These are phyloP conservation scores for Pyricularia grisea DNA, from an alignment of 2,329 filamentous ascomycete genomes.

Conservation along the genomic window DNA sequence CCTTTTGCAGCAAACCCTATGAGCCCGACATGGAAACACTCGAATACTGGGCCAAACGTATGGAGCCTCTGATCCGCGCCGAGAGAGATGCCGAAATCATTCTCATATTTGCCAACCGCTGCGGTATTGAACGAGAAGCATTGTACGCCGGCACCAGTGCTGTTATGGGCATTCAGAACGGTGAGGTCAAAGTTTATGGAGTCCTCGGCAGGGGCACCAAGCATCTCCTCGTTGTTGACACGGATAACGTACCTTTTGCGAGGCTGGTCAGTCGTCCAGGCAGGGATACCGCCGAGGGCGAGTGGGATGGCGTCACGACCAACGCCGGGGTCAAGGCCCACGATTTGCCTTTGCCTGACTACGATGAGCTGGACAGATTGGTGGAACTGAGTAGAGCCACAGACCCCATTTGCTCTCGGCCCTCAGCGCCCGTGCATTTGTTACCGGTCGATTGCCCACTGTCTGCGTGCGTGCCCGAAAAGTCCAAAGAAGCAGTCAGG, in stretches of 20 bases:
- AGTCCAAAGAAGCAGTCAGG: background rate
- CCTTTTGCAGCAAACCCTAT: conserved; percentile 35
- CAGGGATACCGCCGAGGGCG: background rate
- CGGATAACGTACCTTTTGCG: conserved; percentile 31
- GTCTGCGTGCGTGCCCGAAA: background rate
- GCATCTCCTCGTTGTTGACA: conserved; percentile 59
- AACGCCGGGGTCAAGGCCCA: background rate
- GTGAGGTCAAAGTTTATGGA: conserved; percentile 58
- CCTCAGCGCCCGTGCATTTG: background rate
- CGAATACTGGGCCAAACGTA: conserved; percentile 64
- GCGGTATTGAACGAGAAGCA: conserved; percentile 54
- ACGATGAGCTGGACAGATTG: background rate
- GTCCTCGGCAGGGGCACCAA: conserved; percentile 61
- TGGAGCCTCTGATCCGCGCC: conserved; percentile 53
- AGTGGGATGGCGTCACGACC: background rate
- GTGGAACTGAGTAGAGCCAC: background rate
- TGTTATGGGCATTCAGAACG: no score
- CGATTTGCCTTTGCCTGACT: background rate
- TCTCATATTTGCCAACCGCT: conserved; percentile 62
- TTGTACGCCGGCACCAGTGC: conserved; percentile 67
- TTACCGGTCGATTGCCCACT: background rate
- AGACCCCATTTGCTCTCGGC: background rate
- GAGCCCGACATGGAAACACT: conserved; percentile 66
- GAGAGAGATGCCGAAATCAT: conserved; percentile 51
- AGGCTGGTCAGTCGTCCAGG: conserved; percentile 26